Base-by-base conservation (phyloP, 768 basidiomycete species). In the Lactifluus rugatus region DNA sequence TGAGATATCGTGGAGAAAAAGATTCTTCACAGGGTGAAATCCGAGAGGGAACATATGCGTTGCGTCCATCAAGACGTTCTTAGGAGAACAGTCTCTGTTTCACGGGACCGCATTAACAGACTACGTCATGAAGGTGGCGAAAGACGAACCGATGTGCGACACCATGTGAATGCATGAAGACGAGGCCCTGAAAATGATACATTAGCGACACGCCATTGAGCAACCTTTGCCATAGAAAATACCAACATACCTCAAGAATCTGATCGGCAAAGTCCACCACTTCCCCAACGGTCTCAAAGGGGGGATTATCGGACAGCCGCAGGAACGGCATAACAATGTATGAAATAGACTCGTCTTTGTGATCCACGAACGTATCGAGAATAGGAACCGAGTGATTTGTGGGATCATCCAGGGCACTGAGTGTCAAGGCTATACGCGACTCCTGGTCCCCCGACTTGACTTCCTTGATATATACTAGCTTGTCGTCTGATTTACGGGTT, bases 391-490 rank as follows among this genome's bases (percentile, higher is more conserved):
- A 53, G n/a, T 63, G 62, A 10, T 63, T 63, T 4, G 51, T 9
- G 1, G 52, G 48, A 17, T 63, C 59, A 2, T 53, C n/a, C 1
- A 25, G 14, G 0, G 5, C 10, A 6, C 11, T 23, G 2, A 69
- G 49, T n/a, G 46, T 56, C 16, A 42, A 9, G 3, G 62, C 65
- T 3, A 70, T 65, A 4, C 21, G 9, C 2, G 52, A 37, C 36
- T 70, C 69, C 3, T 32, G 1, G 21, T 63, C 55, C 0, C 44
- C 54, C 0, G 56, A 54, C 5, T 21, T 0, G 0, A 73, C 60
- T 1, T 44, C 41, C 26, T 75, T 75, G n/a, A 76, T 58, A 14
- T 63, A 66, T 0, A 75, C 69, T 1, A 63, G 47, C 4, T 37
- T 57, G 0, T 57, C 65, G 26, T 74, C 72, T 2, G 66, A 64